Evolutionary conservation across 306 rosid species (phyloP), one percentile per base, ranked within the genome.

Genomic region (Vigna trinervia): DNA sequence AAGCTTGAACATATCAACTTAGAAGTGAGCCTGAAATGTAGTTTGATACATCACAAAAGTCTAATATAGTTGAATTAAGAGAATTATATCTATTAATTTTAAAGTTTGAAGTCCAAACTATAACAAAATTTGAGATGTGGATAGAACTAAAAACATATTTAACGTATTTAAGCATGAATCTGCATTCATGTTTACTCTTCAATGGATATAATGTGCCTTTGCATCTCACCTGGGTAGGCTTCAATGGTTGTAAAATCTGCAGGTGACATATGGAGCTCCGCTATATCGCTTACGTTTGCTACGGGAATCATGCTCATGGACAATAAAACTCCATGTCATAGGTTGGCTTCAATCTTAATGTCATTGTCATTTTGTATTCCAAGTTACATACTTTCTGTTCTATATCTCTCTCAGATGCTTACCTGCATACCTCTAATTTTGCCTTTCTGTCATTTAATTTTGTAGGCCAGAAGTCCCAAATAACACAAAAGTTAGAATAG

Each of bases 221-320:
- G 78, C 45, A 7, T 73, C 73, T 78, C 17, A 14, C 41, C 45
- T 79, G 17, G 43, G 45, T 38, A 39, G 23, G 43, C 67, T 75
- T 82, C 77, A 79, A 26, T 79, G 59, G 74, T 71, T 79, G 80
- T 53, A 26, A 82, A 73, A 17, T 19, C 80, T 74, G 74, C 86
- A 93, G 98, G 81, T 93, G 46, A 93, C 98, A 20, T 93, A 93
- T 65, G 98, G 98, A 70, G 94, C 94, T 80, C 96, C 98, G 47
- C 59, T 71, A 41, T 85, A 88, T 83, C 90, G 97, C 51, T 73
- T 90, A 23, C 89, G 79, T 38, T 70, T 90, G 79, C 80, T 93
- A 78, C 85, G 71, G 63, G 94, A 86, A 11, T 86, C 94, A 36
- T 75, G 86, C 86, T 77, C 71, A 0, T 90, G 92, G 94, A 80